Percentiles rank a stretch among this genome's conserved stretches.
Evolutionary conservation across 805 yeast genomes (phyloP).

Genomic region (Saccharomycopsis guyanensis): DNA sequence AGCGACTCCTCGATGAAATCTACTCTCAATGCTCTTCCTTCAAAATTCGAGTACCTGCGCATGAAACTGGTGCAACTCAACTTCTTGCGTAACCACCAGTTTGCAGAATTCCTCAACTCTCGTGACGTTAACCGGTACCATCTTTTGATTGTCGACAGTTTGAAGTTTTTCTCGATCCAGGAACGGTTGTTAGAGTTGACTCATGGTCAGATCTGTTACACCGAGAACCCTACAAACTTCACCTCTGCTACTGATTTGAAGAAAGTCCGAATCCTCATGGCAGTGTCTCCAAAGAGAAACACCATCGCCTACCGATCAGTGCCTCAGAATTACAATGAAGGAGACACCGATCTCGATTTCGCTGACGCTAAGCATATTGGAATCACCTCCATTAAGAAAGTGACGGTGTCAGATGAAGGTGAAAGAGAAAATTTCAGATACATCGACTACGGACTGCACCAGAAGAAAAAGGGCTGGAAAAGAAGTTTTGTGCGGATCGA

Average conservation of each 20-base stretch:
- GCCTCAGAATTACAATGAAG: not conserved
- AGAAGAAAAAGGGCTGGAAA: not conserved
- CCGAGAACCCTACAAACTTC: slow-evolving; percentile 10
- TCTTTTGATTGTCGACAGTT: slow-evolving; percentile 7
- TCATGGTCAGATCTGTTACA: slow-evolving; percentile 14
- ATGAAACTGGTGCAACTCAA: slow-evolving; percentile 13
- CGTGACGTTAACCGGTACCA: slow-evolving; percentile 12
- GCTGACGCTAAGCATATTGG: slow-evolving; percentile 5
- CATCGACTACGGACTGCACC: not conserved
- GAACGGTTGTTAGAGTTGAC: slow-evolving; percentile 17
- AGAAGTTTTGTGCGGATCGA: not conserved
- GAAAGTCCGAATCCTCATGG: not conserved
- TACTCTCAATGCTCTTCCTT: not conserved
- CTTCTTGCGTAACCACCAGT: slow-evolving; percentile 19
- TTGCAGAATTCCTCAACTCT: slow-evolving; percentile 3
- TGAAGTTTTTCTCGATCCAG: slow-evolving; percentile 15
- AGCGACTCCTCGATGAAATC: not conserved
- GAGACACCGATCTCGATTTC: not conserved
- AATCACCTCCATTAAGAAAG: slow-evolving; percentile 8
- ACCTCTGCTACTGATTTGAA: not conserved
- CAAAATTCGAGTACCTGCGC: slow-evolving; percentile 13
- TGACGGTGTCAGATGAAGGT: too few species aligned
- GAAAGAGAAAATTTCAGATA: not conserved
- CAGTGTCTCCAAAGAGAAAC: slow-evolving; percentile 9
- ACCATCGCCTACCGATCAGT: not conserved